Evolutionary conservation across 805 yeast species (phyloP).

Genomic region (Trichomonascus vanleenenianus): DNA sequence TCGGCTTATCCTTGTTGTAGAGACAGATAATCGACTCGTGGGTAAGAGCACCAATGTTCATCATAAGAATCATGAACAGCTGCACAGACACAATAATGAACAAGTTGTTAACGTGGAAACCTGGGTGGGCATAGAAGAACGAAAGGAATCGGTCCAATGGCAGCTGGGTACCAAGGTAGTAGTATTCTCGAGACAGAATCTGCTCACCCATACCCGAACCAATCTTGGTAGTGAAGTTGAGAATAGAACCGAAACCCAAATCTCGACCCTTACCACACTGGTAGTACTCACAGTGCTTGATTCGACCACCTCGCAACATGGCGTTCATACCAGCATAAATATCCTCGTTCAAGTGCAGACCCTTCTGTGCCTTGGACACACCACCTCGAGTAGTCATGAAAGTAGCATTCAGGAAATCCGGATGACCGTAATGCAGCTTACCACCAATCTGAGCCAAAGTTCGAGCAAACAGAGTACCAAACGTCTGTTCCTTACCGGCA

Average conservation of each 20-base stretch:
- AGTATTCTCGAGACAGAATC: constrained; percentile 74
- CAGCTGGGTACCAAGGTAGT: constrained; percentile 66
- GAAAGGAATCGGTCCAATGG: constrained; percentile 74
- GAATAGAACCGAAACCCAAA: constrained; percentile 74
- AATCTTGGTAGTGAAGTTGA: constrained; percentile 74
- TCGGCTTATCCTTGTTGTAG: constrained; percentile 49
- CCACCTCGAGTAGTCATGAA: constrained; percentile 85
- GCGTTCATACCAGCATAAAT: constrained; percentile 85
- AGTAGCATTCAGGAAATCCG: constrained; percentile 67
- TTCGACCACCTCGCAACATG: constrained; percentile 69
- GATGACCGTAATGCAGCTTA: constrained; percentile 80
- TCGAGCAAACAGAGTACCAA: constrained; percentile 77
- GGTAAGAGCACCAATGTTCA: constrained; percentile 57
- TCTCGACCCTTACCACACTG: constrained; percentile 88
- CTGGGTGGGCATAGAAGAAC: constrained; percentile 80
- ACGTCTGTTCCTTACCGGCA: constrained; percentile 83
- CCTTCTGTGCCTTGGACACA: constrained; percentile 77
- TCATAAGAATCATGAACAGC: constrained; percentile 48
- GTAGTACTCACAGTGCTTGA: constrained; percentile 73
- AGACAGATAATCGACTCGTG: constrained; percentile 55
- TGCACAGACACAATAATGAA: constrained; percentile 64
- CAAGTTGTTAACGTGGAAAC: constrained; percentile 74
- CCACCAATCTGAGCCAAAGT: constrained; percentile 78
- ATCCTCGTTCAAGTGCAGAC: constrained; percentile 77
- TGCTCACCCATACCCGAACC: constrained; percentile 93